These are phyloP conservation scores for Polysphondylium violaceum DNA, from an alignment of 78 protist genomes.

Conservation along the genomic window DNA sequence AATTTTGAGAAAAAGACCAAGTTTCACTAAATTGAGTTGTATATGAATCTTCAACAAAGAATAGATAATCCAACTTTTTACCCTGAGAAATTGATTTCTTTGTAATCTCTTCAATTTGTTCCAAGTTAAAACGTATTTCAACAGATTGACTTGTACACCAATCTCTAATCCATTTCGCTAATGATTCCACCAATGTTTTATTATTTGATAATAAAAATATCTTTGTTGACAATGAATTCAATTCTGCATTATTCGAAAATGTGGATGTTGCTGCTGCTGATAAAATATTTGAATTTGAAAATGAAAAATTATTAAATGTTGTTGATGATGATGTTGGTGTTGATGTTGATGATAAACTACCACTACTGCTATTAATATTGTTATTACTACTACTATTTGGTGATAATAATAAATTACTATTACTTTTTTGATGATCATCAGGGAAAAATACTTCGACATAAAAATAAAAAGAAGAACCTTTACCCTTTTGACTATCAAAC, in stretches of 20 bases:
- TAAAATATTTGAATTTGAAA: neutral
- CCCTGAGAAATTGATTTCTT: neutral
- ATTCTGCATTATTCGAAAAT: neutral
- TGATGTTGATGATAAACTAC: neutral
- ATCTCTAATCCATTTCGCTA: constrained; percentile 5
- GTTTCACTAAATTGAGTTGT: neutral
- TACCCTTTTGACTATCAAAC: constrained; percentile 25
- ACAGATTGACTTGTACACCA: neutral
- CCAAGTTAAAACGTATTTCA: neutral
- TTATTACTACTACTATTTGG: neutral
- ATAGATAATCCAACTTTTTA: constrained; percentile 16
- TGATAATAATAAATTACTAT: no score
- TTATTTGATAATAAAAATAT: constrained; percentile 10
- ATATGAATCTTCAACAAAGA: constrained; percentile 11
- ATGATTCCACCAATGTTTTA: neutral
- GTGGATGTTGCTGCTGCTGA: neutral
- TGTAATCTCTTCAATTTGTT: constrained; percentile 7
- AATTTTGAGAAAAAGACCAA: neutral
- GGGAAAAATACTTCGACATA: constrained; percentile 57
- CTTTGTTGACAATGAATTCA: neutral
- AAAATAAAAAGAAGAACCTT: constrained; percentile 55
- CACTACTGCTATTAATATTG: neutral
- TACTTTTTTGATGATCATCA: neutral
- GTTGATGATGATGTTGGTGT: neutral
- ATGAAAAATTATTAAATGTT: neutral